phyloP scores from a whole-genome alignment of 23 red algal species.

The Pyropia haitanensis region DNA sequence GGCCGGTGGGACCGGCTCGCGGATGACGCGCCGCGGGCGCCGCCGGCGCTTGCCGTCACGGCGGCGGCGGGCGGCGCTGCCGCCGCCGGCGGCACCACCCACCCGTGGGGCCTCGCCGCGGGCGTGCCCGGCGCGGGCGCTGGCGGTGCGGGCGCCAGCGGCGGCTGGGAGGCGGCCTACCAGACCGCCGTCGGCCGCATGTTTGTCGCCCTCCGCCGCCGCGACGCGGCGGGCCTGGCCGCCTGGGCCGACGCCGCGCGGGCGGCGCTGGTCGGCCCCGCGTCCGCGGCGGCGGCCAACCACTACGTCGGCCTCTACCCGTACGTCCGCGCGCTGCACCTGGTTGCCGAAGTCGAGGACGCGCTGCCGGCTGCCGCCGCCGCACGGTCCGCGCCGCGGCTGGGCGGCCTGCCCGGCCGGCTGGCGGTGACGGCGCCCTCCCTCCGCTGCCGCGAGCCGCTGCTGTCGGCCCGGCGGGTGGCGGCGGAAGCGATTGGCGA shows the following conservation, averaged over 20 bases:
- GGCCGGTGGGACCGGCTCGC: conserved; percentile 63
- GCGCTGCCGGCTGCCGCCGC: too few species aligned
- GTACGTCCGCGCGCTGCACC: too few species aligned
- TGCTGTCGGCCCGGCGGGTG: conserved; percentile 41
- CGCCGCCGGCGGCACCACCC: too few species aligned
- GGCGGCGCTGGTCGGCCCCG: too few species aligned
- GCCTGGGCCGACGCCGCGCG: too few species aligned
- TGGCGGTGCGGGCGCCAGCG: neutral
- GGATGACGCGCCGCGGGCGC: neutral
- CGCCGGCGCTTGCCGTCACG: too few species aligned
- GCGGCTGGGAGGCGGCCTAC: neutral
- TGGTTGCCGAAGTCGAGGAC: too few species aligned
- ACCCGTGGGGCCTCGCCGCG: too few species aligned
- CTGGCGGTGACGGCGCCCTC: conserved; percentile 11
- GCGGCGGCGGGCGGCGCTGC: too few species aligned
- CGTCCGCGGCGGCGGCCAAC: too few species aligned
- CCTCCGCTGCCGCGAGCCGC: conserved; percentile 40
- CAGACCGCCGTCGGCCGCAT: neutral
- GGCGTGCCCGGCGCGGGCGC: too few species aligned
- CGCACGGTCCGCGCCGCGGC: neutral
- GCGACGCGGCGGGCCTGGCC: neutral
- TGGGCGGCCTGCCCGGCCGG: conserved; percentile 9
- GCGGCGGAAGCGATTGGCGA: conserved; percentile 18
- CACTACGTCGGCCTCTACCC: too few species aligned
- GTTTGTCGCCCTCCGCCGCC: neutral